These are phyloP conservation scores for Acorus gramineus DNA, from an alignment of 106 monocot species.

Conservation along the genomic window DNA sequence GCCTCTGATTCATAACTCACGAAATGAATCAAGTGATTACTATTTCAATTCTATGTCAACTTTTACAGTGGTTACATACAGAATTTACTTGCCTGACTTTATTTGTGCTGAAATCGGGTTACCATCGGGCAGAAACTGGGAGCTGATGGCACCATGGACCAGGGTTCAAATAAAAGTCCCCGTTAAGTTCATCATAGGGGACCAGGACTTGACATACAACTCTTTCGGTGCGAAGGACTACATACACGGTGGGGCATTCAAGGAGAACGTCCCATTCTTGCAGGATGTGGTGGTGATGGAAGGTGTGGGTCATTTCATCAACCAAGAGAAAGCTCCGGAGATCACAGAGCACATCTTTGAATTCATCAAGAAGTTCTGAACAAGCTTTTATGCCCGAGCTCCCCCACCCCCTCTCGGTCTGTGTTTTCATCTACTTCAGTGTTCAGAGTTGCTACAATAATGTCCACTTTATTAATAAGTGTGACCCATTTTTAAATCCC, in stretches of 20 bases:
- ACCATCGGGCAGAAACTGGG: slow-evolving; percentile 4
- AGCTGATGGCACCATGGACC: slow-evolving; percentile 1
- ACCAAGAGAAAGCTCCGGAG: slow-evolving; percentile 1
- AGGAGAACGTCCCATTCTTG: slow-evolving; percentile 6
- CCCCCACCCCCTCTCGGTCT: too few relatives aligned
- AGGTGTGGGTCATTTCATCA: slow-evolving; percentile 12
- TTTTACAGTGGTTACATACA: too few relatives aligned
- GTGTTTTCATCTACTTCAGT: too few relatives aligned
- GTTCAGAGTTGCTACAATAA: too few relatives aligned
- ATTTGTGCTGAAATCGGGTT: too few relatives aligned
- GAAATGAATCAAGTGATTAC: too few relatives aligned
- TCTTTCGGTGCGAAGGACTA: slow-evolving; percentile 1
- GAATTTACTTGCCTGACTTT: too few relatives aligned
- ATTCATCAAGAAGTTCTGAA: slow-evolving; percentile 4
- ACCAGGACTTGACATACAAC: slow-evolving; percentile 6
- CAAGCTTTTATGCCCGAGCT: too few relatives aligned
- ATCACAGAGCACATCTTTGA: slow-evolving; percentile 6
- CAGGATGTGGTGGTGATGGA: slow-evolving; percentile 15
- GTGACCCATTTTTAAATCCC: too few relatives aligned
- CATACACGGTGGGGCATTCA: slow-evolving; percentile 17
- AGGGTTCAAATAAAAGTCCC: slow-evolving; percentile 3
- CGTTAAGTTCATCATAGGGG: slow-evolving; percentile 7
- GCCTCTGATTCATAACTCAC: too few relatives aligned
- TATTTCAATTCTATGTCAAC: too few relatives aligned
- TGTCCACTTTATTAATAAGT: too few relatives aligned